Conservation (phyloP, 495 filamentous ascomycete species). For the Lepidopterella palustris region DNA sequence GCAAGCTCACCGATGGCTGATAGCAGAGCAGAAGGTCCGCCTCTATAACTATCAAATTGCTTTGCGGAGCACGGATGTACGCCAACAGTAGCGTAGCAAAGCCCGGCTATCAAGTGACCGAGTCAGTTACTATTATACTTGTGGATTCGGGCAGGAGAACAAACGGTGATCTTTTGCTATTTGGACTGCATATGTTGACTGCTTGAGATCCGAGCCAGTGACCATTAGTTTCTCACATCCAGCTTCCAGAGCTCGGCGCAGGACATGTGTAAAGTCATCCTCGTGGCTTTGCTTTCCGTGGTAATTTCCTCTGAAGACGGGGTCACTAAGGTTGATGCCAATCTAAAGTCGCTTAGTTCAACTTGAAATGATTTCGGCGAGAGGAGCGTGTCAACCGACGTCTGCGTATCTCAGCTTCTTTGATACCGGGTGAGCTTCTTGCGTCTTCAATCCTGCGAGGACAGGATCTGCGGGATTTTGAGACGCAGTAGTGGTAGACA, state of each 20-base stretch:
- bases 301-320: constrained; percentile 76
- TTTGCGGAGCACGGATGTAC: constrained; percentile 82
- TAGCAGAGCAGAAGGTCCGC: constrained; percentile 45
- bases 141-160: constrained; percentile 25
- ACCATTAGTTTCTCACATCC: constrained; percentile 88
- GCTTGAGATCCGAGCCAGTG: constrained; percentile 80
- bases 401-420: constrained; percentile 52
- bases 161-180: constrained; percentile 67
- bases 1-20: constrained; percentile 53
- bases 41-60: constrained; percentile 58
- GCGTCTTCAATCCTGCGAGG: background rate
- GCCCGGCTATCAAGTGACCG: constrained; percentile 56
- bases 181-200: constrained; percentile 66
- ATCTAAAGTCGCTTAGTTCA: constrained; percentile 42
- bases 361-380: background rate
- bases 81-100: constrained; percentile 81
- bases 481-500: background rate
- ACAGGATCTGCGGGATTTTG: background rate
- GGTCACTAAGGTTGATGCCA: constrained; percentile 90
- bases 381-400: constrained; percentile 40
- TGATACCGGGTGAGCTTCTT: too few relatives aligned
- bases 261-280: constrained; percentile 67
- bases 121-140: background rate
- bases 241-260: constrained; percentile 64
- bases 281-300: constrained; percentile 76